These are phyloP conservation scores for Agrocybe praecox DNA, from an alignment of 768 basidiomycete species.

Conservation along the genomic window DNA sequence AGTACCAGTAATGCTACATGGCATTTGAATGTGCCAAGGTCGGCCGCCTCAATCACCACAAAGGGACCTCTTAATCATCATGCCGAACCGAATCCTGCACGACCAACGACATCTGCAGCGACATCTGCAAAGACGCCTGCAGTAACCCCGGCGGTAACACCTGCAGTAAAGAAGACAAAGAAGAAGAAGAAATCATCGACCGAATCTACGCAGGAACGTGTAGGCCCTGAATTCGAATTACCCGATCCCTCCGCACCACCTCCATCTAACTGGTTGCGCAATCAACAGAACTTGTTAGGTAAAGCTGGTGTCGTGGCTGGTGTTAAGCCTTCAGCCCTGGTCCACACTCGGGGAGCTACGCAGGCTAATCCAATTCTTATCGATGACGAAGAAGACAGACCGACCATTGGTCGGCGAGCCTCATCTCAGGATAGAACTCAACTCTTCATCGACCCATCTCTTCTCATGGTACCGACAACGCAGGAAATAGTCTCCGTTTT, in stretches of 20 bases:
- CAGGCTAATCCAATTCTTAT: constrained; percentile 71
- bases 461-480: constrained; percentile 50
- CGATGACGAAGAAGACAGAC: constrained; percentile 55
- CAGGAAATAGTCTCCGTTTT: constrained; percentile 64
- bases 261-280: constrained; percentile 73
- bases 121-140: not conserved
- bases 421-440: constrained; percentile 11
- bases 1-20: not conserved
- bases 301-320: constrained; percentile 71
- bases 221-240: constrained; percentile 58
- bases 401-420: constrained; percentile 25
- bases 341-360: constrained; percentile 51
- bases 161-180: constrained; percentile 5
- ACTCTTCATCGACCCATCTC: constrained; percentile 37
- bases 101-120: not conserved
- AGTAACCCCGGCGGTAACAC: not conserved
- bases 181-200: constrained; percentile 30
- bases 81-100: not conserved
- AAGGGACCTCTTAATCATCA: not conserved
- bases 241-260: constrained; percentile 63
- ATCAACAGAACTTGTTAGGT: constrained; percentile 71
- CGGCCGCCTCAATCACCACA: not conserved
- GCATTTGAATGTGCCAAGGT: not conserved
- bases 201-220: constrained; percentile 45
- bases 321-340: constrained; percentile 58